A percentile compares a stretch with the other conserved stretches of the same genome.
phyloP scores from a whole-genome alignment of 345 rosid genomes.

The Aethionema arabicum region DNA sequence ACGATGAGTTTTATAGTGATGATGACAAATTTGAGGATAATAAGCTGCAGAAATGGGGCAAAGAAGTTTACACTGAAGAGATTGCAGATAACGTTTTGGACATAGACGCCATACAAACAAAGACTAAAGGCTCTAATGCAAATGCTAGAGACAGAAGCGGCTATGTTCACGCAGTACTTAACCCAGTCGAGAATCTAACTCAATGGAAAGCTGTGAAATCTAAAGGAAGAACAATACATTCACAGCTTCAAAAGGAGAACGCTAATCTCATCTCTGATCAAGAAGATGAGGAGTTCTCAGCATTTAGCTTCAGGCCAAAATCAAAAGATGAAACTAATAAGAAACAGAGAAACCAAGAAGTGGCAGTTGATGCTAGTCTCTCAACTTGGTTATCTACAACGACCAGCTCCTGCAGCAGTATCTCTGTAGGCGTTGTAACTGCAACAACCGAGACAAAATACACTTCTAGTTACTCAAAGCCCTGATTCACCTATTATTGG shows the following conservation, averaged over 20 bases:
- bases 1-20: slow-evolving; percentile 35
- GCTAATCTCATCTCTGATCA: slow-evolving; percentile 26
- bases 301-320: slow-evolving; percentile 43
- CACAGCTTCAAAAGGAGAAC: slow-evolving; percentile 63
- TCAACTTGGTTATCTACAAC: slow-evolving; percentile 79
- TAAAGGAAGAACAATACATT: slow-evolving; percentile 41
- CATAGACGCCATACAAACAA: slow-evolving; percentile 28
- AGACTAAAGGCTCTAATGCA: slow-evolving; percentile 31
- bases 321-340: slow-evolving; percentile 40
- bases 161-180: slow-evolving; percentile 63
- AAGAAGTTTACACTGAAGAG: slow-evolving; percentile 34
- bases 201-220: slow-evolving; percentile 94
- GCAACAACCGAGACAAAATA: slow-evolving; percentile 38
- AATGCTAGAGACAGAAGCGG: slow-evolving; percentile 56
- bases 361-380: slow-evolving; percentile 88
- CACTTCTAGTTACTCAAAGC: slow-evolving; percentile 52
- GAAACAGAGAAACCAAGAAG: slow-evolving; percentile 46
- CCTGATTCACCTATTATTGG: slow-evolving; percentile 81
- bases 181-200: slow-evolving; percentile 83
- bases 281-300: slow-evolving; percentile 43
- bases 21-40: slow-evolving; percentile 33
- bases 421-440: slow-evolving; percentile 22
- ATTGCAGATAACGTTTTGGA: slow-evolving; percentile 33
- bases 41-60: slow-evolving; percentile 14
- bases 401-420: slow-evolving; percentile 39